Conservation (phyloP, 768 basidiomycete species). For the Kwoniella shandongensis region DNA sequence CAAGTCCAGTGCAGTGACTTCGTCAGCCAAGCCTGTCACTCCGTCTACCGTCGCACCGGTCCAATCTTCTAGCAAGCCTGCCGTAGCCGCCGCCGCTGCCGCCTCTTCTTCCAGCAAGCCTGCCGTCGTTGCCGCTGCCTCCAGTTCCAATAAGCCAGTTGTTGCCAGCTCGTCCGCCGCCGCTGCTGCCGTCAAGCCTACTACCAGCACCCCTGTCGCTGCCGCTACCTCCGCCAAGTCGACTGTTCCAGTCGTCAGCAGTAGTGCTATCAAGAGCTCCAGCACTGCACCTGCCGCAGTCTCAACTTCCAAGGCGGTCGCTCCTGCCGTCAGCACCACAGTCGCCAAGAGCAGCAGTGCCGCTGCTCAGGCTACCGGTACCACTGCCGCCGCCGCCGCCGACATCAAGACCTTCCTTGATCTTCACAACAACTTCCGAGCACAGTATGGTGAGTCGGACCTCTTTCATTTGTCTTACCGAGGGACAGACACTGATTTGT, state of each 20-base stretch:
- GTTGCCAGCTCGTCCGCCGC: neutral
- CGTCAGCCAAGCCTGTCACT: too few species aligned
- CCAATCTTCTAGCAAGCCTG: too few species aligned
- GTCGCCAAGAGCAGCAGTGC: neutral
- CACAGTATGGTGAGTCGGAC: constrained; percentile 30
- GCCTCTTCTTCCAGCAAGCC: too few species aligned
- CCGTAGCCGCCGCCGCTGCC: too few species aligned
- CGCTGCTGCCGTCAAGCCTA: neutral
- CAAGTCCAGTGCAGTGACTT: neutral
- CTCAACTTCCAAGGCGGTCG: neutral
- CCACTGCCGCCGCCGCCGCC: constrained; percentile 3
- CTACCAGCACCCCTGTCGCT: neutral
- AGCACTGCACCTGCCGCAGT: neutral
- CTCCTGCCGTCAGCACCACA: neutral
- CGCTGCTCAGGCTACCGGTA: neutral
- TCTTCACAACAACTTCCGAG: constrained; percentile 41
- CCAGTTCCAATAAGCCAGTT: too few species aligned
- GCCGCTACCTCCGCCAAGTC: neutral
- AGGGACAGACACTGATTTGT: neutral
- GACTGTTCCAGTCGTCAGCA: neutral
- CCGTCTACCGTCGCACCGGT: too few species aligned
- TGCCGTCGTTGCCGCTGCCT: neutral
- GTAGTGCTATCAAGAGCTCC: neutral
- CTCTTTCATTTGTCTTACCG: neutral
- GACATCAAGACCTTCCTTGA: constrained; percentile 23